Base-by-base conservation (phyloP, 2,329 filamentous ascomycete species). In the Diplodia intermedia region DNA sequence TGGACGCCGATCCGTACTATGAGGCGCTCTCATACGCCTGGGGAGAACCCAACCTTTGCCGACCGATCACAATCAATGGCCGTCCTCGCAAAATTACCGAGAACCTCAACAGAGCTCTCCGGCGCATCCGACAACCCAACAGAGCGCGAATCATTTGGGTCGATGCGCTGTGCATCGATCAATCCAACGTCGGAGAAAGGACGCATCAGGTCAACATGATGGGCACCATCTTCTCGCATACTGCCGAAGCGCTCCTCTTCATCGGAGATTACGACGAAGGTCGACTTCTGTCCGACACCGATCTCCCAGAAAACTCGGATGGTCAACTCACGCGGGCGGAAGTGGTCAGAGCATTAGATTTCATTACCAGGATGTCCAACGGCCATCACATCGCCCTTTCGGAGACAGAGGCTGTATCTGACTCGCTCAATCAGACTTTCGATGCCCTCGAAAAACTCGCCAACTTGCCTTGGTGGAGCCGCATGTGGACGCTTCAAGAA, bases 161-260 rank as follows among this genome's bases (percentile, higher is more conserved):
- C 9, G 72, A 75, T 15, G 71, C 68, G 26, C n/a, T 73, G 8
- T 74, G 76, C 55, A 79, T 80, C 63, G 76, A 79, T 50, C 77
- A 79, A 65, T 57, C 69, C 1, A 72, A 79, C 68, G 55, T 71
- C 31, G 50, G 66, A 9, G 77, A 80, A 53, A 74, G 75, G 23
- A 71, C 69, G 6, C 70, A 75, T 20, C 78, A 79, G 68, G 75
- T 80, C 8, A 71, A 71, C 8, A 75, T 79, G 38, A 79, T 79
- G 76, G 73, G 75, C 12, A 60, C 75, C 6, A 77, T 79, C 53
- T 79, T 76, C 72, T 15, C 12, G 38, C 71, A 62, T 36, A 65
- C 54, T 20, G 72, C 73, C 8, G 69, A 56, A 2, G 43, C 43
- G 3, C 61, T 69, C 1, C 18, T 71, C n/a, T 23, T 52, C 15